These are phyloP conservation scores for Spathaspora sp. DNA, from an alignment of 805 yeast genomes.

Conservation along the genomic window DNA sequence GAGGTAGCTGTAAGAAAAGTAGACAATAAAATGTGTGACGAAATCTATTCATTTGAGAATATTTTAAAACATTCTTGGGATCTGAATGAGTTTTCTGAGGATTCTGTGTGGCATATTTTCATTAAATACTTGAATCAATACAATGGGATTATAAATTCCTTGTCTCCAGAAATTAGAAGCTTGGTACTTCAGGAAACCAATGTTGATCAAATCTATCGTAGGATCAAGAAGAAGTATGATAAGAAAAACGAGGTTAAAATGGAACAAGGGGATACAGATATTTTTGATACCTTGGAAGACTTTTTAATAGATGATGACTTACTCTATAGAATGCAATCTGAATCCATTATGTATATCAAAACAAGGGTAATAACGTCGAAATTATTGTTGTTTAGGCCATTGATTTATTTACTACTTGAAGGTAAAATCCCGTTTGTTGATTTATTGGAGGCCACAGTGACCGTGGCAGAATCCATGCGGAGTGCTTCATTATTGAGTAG, in stretches of 20 bases:
- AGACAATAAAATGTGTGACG: conserved; percentile 34
- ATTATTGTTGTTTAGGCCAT: conserved; percentile 30
- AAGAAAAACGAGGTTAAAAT: conserved; percentile 9
- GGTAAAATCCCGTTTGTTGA: conserved; percentile 26
- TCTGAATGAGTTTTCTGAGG: conserved; percentile 16
- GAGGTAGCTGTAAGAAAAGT: conserved; percentile 38
- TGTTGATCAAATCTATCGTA: conserved; percentile 24
- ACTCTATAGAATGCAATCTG: conserved; percentile 30
- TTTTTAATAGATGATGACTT: conserved; percentile 32
- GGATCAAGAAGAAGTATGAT: conserved; percentile 21
- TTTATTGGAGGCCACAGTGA: conserved; percentile 21
- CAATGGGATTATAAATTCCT: conserved; percentile 34
- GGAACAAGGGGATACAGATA: conserved; percentile 9
- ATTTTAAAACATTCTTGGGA: conserved; percentile 19
- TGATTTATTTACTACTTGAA: conserved; percentile 27
- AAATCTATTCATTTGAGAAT: conserved; percentile 19
- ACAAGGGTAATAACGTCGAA: conserved; percentile 33
- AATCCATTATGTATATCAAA: conserved; percentile 35
- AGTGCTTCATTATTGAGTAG: not conserved
- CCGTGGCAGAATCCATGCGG: conserved; percentile 9
- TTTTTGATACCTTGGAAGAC: conserved; percentile 27
- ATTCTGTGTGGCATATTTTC: conserved; percentile 21
- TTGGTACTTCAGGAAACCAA: conserved; percentile 31
- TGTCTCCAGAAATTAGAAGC: conserved; percentile 29
- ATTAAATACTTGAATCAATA: conserved; percentile 33